Conservation (phyloP, 2,329 filamentous ascomycete species). For the Diaporthe vexans region DNA sequence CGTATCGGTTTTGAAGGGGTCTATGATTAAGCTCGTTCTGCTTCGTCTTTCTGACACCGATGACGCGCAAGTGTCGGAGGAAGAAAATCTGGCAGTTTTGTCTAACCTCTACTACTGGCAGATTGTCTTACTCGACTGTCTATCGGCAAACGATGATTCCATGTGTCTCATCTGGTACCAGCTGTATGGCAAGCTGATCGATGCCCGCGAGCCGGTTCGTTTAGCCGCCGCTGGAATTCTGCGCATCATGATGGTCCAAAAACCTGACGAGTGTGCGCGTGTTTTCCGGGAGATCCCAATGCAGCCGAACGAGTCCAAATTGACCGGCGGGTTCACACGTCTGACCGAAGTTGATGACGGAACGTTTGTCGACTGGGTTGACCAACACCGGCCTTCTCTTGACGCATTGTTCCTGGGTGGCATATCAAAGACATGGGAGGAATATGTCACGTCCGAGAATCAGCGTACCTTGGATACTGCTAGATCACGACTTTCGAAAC, state of each 20-base stretch:
- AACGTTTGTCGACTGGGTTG: conserved; percentile 89
- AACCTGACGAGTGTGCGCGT: conserved; percentile 82
- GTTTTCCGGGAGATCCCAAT: conserved; percentile 81
- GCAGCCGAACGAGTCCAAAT: conserved; percentile 66
- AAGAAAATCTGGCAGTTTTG: conserved; percentile 79
- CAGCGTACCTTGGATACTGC: conserved; percentile 82
- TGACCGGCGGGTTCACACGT: conserved; percentile 84
- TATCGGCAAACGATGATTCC: conserved; percentile 84
- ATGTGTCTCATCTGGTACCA: conserved; percentile 92
- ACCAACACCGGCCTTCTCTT: conserved; percentile 82
- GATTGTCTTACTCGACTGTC: conserved; percentile 84
- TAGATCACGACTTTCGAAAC: conserved; percentile 76
- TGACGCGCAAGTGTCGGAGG: conserved; percentile 70
- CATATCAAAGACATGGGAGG: conserved; percentile 87
- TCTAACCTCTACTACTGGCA: conserved; percentile 96
- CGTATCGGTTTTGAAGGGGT: conserved; percentile 80
- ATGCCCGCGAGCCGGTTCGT: conserved; percentile 75
- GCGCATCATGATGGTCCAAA: conserved; percentile 94
- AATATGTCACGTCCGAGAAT: conserved; percentile 88
- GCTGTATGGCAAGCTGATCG: conserved; percentile 89
- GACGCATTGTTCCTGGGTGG: conserved; percentile 86
- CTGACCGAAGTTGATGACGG: conserved; percentile 91
- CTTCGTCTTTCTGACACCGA: conserved; percentile 88
- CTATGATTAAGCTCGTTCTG: conserved; percentile 84
- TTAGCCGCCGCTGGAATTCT: conserved; percentile 85